A percentile compares a stretch with the other conserved stretches of the same genome.
These are phyloP conservation scores for Psilocybe azurescens DNA, from an alignment of 768 basidiomycete genomes.

Conservation along the genomic window DNA sequence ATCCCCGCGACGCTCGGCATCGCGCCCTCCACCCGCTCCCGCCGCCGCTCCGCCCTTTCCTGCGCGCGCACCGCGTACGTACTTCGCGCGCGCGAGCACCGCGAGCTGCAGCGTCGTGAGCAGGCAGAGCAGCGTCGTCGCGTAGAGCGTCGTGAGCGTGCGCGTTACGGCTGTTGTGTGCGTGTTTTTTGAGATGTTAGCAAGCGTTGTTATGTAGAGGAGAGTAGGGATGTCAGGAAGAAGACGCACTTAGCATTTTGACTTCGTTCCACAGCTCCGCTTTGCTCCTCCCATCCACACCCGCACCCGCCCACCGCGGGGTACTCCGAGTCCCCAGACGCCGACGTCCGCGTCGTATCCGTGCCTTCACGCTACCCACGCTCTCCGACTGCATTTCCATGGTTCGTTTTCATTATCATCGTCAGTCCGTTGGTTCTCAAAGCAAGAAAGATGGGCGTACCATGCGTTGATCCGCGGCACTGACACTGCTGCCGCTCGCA, in stretches of 20 bases:
- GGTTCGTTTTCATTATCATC: too few relatives aligned
- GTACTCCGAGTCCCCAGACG: constrained; percentile 25
- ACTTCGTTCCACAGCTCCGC: constrained; percentile 92
- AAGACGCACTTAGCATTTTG: constrained; percentile 76
- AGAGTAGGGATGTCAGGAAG: neutral
- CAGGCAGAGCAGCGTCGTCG: constrained; percentile 84
- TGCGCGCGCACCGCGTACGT: constrained; percentile 71
- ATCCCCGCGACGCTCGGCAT: constrained; percentile 30
- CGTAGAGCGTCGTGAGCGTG: constrained; percentile 85
- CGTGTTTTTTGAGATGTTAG: neutral
- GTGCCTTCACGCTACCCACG: constrained; percentile 30
- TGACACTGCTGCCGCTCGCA: constrained; percentile 5
- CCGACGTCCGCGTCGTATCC: constrained; percentile 28
- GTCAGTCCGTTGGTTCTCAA: too few relatives aligned
- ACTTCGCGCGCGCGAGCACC: constrained; percentile 81
- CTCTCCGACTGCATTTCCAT: constrained; percentile 38
- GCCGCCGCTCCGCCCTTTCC: constrained; percentile 62
- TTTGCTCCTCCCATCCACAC: constrained; percentile 56
- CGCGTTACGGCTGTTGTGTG: constrained; percentile 76
- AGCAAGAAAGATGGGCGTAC: constrained; percentile 22
- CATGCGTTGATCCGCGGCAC: constrained; percentile 13
- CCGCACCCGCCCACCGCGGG: neutral
- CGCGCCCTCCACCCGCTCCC: constrained; percentile 48
- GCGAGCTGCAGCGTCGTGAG: constrained; percentile 88
- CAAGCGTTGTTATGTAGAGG: neutral